phyloP scores from a whole-genome alignment of 768 basidiomycete genomes.

The Calocera cornea region DNA sequence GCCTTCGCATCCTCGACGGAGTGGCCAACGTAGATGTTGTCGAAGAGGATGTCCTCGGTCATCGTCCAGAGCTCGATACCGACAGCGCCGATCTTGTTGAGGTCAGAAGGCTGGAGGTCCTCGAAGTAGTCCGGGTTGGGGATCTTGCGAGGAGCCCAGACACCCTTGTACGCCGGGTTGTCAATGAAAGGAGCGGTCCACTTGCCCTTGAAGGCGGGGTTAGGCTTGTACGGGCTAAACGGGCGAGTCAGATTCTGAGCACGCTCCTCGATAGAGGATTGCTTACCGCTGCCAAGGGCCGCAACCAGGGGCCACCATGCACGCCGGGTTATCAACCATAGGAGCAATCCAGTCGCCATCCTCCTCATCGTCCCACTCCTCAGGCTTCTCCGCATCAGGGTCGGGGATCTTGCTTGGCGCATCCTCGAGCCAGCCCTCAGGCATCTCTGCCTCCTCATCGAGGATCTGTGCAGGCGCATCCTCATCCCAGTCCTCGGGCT shows the following conservation, averaged over 20 bases:
- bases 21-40: conserved; percentile 90
- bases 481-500: conserved; percentile 98
- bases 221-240: conserved; percentile 65
- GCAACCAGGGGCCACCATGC: conserved; percentile 80
- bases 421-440: conserved; percentile 90
- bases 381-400: conserved; percentile 88
- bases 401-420: conserved; percentile 72
- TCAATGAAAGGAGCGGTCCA: conserved; percentile 91
- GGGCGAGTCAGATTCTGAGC: neutral
- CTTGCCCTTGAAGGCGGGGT: conserved; percentile 95
- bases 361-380: conserved; percentile 99
- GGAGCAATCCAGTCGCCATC: conserved; percentile 98
- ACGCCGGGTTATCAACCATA: conserved; percentile 77
- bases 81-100: conserved; percentile 84
- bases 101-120: conserved; percentile 69
- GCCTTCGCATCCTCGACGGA: conserved; percentile 71
- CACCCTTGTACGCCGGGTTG: conserved; percentile 95
- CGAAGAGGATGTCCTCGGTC: conserved; percentile 89
- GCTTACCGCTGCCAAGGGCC: conserved; percentile 83
- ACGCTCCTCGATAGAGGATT: conserved; percentile 1
- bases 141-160: conserved; percentile 86
- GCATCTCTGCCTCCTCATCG: conserved; percentile 67
- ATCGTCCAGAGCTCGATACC: conserved; percentile 99
- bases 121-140: conserved; percentile 84
- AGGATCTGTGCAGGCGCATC: conserved; percentile 83